Percentiles rank a stretch among this genome's conserved stretches.
Evolutionary conservation across 2,329 filamentous ascomycete species (phyloP).

Genomic region (Cyanodermella asteris): DNA sequence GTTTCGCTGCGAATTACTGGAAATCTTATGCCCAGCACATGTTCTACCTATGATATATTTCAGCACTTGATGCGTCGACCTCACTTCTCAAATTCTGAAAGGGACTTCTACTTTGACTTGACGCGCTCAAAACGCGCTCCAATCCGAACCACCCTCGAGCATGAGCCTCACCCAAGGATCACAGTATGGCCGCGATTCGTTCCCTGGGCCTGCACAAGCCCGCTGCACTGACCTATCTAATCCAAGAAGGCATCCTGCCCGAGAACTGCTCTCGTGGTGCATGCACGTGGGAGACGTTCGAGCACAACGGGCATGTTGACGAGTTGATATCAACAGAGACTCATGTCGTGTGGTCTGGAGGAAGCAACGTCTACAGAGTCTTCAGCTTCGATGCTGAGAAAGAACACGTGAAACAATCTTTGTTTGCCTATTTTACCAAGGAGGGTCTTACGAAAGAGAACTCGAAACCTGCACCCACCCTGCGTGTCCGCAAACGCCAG

Average conservation of each 20-base stretch:
- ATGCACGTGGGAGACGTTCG: constrained; percentile 56
- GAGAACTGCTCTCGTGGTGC: constrained; percentile 39
- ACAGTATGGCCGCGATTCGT: constrained; percentile 72
- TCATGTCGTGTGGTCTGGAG: constrained; percentile 75
- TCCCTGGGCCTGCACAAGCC: constrained; percentile 85
- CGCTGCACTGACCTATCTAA: constrained; percentile 58
- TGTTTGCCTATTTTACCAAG: constrained; percentile 59
- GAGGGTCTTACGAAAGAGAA: too few species aligned
- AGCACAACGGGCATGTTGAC: constrained; percentile 17
- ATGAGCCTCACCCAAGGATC: too few species aligned
- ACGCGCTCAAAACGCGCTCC: too few species aligned
- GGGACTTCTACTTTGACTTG: too few species aligned
- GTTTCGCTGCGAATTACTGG: too few species aligned
- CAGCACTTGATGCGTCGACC: too few species aligned
- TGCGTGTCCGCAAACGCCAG: too few species aligned
- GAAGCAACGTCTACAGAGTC: constrained; percentile 60
- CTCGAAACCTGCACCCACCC: too few species aligned
- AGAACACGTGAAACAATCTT: constrained; percentile 63
- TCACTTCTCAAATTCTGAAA: too few species aligned
- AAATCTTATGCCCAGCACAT: too few species aligned
- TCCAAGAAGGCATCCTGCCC: constrained; percentile 57
- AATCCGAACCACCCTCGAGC: too few species aligned
- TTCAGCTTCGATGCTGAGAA: constrained; percentile 76
- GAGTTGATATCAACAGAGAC: constrained; percentile 47
- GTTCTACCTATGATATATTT: too few species aligned